phyloP scores from a whole-genome alignment of 2,329 filamentous ascomycete genomes.

The Cyanodermella asteris region DNA sequence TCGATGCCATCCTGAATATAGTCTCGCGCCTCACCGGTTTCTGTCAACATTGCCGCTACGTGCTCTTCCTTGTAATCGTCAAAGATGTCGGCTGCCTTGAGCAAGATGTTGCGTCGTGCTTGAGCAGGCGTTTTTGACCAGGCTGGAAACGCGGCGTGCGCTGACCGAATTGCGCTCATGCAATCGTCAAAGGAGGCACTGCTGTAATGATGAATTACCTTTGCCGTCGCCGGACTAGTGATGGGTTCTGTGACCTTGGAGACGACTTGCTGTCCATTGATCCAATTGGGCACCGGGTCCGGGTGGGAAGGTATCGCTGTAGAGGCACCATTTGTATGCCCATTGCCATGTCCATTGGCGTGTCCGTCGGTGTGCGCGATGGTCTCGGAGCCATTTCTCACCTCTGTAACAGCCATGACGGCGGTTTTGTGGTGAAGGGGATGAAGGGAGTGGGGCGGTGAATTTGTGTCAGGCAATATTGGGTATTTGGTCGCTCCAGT shows the following conservation, averaged over 20 bases:
- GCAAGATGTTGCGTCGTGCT: slow-evolving; percentile 45
- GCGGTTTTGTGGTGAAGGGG: too few relatives aligned
- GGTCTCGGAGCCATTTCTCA: too few relatives aligned
- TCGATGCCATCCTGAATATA: too few relatives aligned
- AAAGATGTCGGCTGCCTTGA: slow-evolving; percentile 45
- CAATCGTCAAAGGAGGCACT: slow-evolving; percentile 34
- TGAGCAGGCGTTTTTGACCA: slow-evolving; percentile 44
- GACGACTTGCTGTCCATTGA: slow-evolving; percentile 21
- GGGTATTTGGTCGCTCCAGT: too few relatives aligned
- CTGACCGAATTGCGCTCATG: slow-evolving; percentile 33
- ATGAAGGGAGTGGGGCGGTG: too few relatives aligned
- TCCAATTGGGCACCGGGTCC: slow-evolving; percentile 18
- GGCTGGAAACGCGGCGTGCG: slow-evolving; percentile 42
- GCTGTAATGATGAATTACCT: slow-evolving; percentile 32
- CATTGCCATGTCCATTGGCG: too few relatives aligned
- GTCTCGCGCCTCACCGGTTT: too few relatives aligned
- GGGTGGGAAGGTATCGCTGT: too few relatives aligned
- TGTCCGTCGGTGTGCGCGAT: too few relatives aligned
- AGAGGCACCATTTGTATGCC: slow-evolving; percentile 9
- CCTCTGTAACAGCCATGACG: too few relatives aligned
- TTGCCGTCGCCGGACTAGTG: slow-evolving; percentile 30
- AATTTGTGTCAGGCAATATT: too few relatives aligned
- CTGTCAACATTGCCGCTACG: too few relatives aligned
- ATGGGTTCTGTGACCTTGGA: slow-evolving; percentile 25
- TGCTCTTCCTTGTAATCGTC: slow-evolving; percentile 34